Conservation (phyloP, 2,329 filamentous ascomycete species). For the Xylariales sp. region DNA sequence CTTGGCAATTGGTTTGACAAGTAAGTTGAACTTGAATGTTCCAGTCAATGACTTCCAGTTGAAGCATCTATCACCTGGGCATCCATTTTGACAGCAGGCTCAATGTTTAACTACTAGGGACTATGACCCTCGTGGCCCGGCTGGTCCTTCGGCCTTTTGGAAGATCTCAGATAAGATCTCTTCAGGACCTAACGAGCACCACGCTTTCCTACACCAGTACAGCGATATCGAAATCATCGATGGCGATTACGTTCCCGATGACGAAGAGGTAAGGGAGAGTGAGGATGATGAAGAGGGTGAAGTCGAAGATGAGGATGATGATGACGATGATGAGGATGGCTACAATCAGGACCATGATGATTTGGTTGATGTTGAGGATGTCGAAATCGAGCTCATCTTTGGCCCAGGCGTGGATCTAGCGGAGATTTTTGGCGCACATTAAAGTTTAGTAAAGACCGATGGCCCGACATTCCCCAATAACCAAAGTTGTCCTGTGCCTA, state of each 20-base stretch:
- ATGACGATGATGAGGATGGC: no score
- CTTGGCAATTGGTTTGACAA: constrained; percentile 77
- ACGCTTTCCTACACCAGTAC: constrained; percentile 21
- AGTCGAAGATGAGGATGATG: constrained; percentile 18
- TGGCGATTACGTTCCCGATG: constrained; percentile 16
- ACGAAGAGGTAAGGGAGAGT: constrained; percentile 19
- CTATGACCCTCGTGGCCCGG: constrained; percentile 64
- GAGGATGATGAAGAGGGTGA: constrained; percentile 23
- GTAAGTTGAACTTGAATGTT: no score
- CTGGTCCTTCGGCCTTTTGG: constrained; percentile 74
- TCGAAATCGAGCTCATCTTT: constrained; percentile 8
- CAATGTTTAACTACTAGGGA: no score
- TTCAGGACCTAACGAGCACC: constrained; percentile 22
- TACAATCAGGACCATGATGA: no score
- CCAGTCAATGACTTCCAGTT: no score
- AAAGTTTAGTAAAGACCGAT: no score
- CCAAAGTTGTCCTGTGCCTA: background rate
- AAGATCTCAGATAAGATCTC: constrained; percentile 55
- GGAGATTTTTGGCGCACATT: background rate
- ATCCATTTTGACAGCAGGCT: no score
- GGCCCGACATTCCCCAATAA: no score
- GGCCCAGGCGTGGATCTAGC: background rate
- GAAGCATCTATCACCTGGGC: no score
- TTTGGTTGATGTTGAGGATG: constrained; percentile 18
- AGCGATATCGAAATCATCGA: constrained; percentile 13